Base-by-base conservation (phyloP, 257 asterid genomes). In the Ballota nigra region DNA sequence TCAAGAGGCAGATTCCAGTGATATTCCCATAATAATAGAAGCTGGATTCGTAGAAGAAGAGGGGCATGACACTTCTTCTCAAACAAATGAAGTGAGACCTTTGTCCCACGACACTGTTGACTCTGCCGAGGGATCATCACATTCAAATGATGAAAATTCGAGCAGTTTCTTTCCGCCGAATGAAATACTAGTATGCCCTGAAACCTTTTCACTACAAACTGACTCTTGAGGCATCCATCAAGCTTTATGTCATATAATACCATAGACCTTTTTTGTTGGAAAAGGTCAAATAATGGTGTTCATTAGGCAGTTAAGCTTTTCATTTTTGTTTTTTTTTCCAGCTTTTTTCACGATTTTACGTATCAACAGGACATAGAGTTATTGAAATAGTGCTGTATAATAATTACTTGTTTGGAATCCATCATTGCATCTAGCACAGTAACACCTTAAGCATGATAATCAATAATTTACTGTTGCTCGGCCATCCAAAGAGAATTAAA, bases 151-250 rank as follows among this genome's bases (percentile, higher is more conserved):
- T 57, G 87, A 78, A 73, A 76, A 23, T 9, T 33, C 38, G 63
- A 78, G 78, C 68, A 71, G 69, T 74, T 67, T 24, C 59, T 33
- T 65, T 43, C 68, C 77, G 19, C 74, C 79, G 68, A 77, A 40
- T 70, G 83, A 78, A 64, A 75, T 68, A 69, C 55, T 10, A 84
- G 95, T 86, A 86, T 67, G 79, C 36, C 36, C 52, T 66, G 51
- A 38, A 43, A 58, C 26, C 45, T 45, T 52, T 71, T 47, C 66
- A 23, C 58, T 10, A 13, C 38, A 23, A 60, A 63, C 63, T 58
- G 26, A 62, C 45, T 15, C 41, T 40, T 36, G 56, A 34, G 13
- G 61, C 24, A 20, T 13, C 22, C 8, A 23, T 52, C 20, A 8
- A 49, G 58, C 29, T 26, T 75, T 51, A 68, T 69, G 19, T 36